Evolutionary conservation across 73 alveolate species (phyloP).

Genomic region (Paramecium sonneborni): DNA sequence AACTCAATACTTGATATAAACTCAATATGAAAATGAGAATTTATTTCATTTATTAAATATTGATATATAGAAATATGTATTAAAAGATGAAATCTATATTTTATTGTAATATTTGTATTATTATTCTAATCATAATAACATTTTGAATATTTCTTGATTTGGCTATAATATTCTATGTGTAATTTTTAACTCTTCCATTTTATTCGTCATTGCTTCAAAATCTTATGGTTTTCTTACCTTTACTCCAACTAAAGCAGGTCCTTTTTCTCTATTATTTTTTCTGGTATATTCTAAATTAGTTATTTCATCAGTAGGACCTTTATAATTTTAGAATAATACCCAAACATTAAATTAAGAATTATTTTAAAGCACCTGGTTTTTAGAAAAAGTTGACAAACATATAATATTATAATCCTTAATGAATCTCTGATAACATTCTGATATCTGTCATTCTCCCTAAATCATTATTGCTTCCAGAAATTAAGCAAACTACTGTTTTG

Average conservation of each 20-base stretch:
- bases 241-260: conserved; percentile 65
- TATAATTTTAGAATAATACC: neutral
- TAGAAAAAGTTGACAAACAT: conserved; percentile 59
- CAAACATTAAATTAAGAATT: conserved; percentile 40
- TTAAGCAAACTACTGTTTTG: conserved; percentile 58
- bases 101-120: neutral
- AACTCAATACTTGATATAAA: neutral
- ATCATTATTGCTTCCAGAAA: conserved; percentile 63
- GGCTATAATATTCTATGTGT: conserved; percentile 44
- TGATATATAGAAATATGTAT: neutral
- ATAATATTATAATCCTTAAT: conserved; percentile 57
- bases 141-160: conserved; percentile 43
- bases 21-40: neutral
- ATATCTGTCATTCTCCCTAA: conserved; percentile 64
- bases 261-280: conserved; percentile 60
- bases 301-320: conserved; percentile 57
- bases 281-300: conserved; percentile 51
- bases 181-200: conserved; percentile 58
- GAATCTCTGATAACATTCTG: conserved; percentile 56
- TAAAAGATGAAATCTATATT: neutral
- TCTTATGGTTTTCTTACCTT: conserved; percentile 10
- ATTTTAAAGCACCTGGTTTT: conserved; percentile 63
- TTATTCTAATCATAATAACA: conserved; percentile 22
- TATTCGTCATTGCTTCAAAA: conserved; percentile 48
- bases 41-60: neutral